These are phyloP conservation scores for Penicillium crustosum DNA, from an alignment of 2,329 filamentous ascomycete species.

Conservation along the genomic window DNA sequence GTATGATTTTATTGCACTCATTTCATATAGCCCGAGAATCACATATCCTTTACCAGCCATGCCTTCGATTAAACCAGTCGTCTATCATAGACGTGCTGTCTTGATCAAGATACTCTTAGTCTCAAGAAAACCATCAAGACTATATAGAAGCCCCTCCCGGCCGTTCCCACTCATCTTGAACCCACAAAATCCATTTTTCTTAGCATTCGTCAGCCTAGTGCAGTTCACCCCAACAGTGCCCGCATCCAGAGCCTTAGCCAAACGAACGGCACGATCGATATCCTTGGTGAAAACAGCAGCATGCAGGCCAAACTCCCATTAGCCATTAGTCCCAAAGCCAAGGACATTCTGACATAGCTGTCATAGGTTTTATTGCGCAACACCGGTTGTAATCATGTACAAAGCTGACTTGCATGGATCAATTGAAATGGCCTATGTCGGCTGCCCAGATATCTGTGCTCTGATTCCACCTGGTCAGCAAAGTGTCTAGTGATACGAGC, in stretches of 20 bases:
- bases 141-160: conserved; percentile 39
- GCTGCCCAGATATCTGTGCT: neutral
- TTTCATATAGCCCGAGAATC: neutral
- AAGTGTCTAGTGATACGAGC: neutral
- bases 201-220: conserved; percentile 40
- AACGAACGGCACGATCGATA: conserved; percentile 29
- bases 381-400: neutral
- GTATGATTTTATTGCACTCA: neutral
- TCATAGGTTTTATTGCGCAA: neutral
- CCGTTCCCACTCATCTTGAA: conserved; percentile 45
- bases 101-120: conserved; percentile 32
- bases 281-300: conserved; percentile 35
- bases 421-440: neutral
- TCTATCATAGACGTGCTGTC: conserved; percentile 9
- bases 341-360: neutral
- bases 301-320: conserved; percentile 29
- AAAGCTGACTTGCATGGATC: neutral
- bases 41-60: neutral
- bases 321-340: neutral
- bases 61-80: neutral
- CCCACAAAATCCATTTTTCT: conserved; percentile 47
- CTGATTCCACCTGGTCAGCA: neutral
- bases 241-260: conserved; percentile 28
- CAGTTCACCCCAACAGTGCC: conserved; percentile 35
- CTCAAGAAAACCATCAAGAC: conserved; percentile 38